These are phyloP conservation scores for Onygenales sp. DNA, from an alignment of 2,329 filamentous ascomycete genomes.

Conservation along the genomic window DNA sequence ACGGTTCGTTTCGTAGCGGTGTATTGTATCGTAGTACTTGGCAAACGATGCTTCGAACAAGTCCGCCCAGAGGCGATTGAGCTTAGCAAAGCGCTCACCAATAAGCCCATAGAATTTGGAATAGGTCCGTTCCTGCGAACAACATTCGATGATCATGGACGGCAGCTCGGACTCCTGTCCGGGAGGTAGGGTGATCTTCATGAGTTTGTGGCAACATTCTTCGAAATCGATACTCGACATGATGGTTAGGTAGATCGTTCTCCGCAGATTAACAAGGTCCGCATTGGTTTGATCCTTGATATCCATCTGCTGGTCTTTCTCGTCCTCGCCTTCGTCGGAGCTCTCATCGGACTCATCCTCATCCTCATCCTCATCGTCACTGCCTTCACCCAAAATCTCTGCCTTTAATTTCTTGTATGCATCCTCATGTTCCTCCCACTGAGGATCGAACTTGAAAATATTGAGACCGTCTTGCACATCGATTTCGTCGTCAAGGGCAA, in stretches of 20 bases:
- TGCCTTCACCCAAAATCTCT: slow-evolving; percentile 90
- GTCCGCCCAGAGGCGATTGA: slow-evolving; percentile 90
- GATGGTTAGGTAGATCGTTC: slow-evolving; percentile 94
- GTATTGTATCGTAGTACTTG: slow-evolving; percentile 95
- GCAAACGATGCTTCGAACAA: slow-evolving; percentile 84
- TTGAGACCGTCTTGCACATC: slow-evolving; percentile 82
- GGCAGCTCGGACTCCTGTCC: slow-evolving; percentile 85
- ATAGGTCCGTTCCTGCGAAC: slow-evolving; percentile 92
- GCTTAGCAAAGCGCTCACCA: slow-evolving; percentile 87
- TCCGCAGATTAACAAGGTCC: slow-evolving; percentile 82
- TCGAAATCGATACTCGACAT: slow-evolving; percentile 95
- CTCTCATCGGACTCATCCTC: slow-evolving; percentile 54
- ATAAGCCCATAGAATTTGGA: slow-evolving; percentile 96
- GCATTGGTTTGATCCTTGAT: slow-evolving; percentile 98
- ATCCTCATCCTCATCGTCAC: slow-evolving; percentile 67
- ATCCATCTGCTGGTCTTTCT: slow-evolving; percentile 75
- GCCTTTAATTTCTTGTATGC: slow-evolving; percentile 84
- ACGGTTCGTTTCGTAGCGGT: slow-evolving; percentile 91
- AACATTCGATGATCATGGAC: slow-evolving; percentile 95
- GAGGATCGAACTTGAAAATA: slow-evolving; percentile 85
- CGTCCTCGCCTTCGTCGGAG: slow-evolving; percentile 60
- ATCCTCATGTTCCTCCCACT: slow-evolving; percentile 86
- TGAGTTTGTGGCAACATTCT: slow-evolving; percentile 93
- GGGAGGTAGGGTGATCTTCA: slow-evolving; percentile 80
- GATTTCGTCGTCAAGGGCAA: slow-evolving; percentile 72